Conservation (phyloP, 1,139 yeast genomes). For the Suhomyces panamericanus region DNA sequence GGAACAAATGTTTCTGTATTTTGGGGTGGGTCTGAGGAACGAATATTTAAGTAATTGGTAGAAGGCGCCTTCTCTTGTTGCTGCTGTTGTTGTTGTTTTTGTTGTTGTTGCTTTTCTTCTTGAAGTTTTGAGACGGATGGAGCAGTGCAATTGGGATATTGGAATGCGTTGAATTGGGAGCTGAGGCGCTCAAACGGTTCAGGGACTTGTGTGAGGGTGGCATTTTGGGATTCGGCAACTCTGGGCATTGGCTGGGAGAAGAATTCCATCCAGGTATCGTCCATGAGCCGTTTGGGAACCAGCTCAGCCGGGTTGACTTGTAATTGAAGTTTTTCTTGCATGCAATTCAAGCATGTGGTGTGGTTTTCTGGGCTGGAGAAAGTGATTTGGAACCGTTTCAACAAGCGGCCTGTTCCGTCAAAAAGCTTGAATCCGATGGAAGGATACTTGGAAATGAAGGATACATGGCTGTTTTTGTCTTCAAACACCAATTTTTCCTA, state of each 20-base stretch:
- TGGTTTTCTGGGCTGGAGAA: slow-evolving; percentile 10
- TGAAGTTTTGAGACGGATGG: too few species aligned
- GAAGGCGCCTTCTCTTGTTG: too few species aligned
- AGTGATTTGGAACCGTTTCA: slow-evolving; percentile 18
- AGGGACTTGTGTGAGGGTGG: not conserved
- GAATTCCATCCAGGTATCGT: not conserved
- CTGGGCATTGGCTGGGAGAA: not conserved
- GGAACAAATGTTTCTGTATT: too few species aligned
- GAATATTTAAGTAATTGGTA: too few species aligned
- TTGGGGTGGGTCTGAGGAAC: too few species aligned
- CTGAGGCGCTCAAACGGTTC: slow-evolving; percentile 3
- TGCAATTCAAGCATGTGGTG: slow-evolving; percentile 12
- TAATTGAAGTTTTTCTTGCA: slow-evolving; percentile 9
- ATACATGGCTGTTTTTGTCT: slow-evolving; percentile 15
- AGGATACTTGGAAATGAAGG: slow-evolving; percentile 24
- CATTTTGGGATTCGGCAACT: not conserved
- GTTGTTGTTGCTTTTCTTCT: too few species aligned
- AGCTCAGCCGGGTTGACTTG: slow-evolving; percentile 1
- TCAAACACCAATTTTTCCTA: slow-evolving; percentile 20
- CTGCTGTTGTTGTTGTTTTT: too few species aligned
- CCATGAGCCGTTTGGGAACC: not conserved
- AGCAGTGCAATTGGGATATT: not conserved
- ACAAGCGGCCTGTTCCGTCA: slow-evolving; percentile 20
- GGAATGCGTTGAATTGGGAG: not conserved
- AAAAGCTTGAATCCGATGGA: slow-evolving; percentile 28